These are phyloP conservation scores for Diaporthe helianthi DNA, from an alignment of 2,329 filamentous ascomycete species.

Conservation along the genomic window DNA sequence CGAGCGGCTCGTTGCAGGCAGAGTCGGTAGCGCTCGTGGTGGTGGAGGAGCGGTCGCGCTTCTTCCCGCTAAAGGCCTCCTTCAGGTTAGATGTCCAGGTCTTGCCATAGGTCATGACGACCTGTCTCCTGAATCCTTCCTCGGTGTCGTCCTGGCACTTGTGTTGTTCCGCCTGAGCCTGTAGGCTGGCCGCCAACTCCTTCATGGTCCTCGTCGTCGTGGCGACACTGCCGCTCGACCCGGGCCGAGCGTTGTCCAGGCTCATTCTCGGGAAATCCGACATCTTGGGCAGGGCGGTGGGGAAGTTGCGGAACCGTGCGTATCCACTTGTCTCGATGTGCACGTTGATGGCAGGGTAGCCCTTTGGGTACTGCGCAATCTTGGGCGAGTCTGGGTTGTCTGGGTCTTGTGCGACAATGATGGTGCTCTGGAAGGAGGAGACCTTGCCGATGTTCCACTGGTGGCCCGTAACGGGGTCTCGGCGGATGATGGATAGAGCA, in stretches of 20 bases:
- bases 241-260: slow-evolving; percentile 40
- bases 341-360: slow-evolving; percentile 55
- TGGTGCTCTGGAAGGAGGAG: slow-evolving; percentile 58
- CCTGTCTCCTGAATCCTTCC: slow-evolving; percentile 57
- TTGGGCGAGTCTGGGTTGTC: slow-evolving; percentile 38
- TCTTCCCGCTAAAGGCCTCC: slow-evolving; percentile 48
- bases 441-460: slow-evolving; percentile 81
- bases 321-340: slow-evolving; percentile 63
- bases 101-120: slow-evolving; percentile 64
- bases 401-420: slow-evolving; percentile 39
- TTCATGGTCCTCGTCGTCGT: slow-evolving; percentile 37
- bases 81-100: slow-evolving; percentile 56
- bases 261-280: slow-evolving; percentile 41
- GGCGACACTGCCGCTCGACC: slow-evolving; percentile 32
- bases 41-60: slow-evolving; percentile 39
- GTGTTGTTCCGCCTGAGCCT: slow-evolving; percentile 29
- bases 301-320: slow-evolving; percentile 62
- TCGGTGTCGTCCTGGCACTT: slow-evolving; percentile 37
- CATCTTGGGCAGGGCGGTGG: slow-evolving; percentile 45
- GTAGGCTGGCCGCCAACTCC: slow-evolving; percentile 29
- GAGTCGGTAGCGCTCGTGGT: slow-evolving; percentile 38
- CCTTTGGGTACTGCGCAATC: slow-evolving; percentile 34
- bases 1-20: slow-evolving; percentile 34
- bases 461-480: slow-evolving; percentile 70
- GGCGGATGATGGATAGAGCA: slow-evolving; percentile 72